Percentiles rank a stretch among this genome's conserved stretches.
Evolutionary conservation across 2,329 filamentous ascomycete genomes (phyloP).

Genomic region (Remersonia thermophila): DNA sequence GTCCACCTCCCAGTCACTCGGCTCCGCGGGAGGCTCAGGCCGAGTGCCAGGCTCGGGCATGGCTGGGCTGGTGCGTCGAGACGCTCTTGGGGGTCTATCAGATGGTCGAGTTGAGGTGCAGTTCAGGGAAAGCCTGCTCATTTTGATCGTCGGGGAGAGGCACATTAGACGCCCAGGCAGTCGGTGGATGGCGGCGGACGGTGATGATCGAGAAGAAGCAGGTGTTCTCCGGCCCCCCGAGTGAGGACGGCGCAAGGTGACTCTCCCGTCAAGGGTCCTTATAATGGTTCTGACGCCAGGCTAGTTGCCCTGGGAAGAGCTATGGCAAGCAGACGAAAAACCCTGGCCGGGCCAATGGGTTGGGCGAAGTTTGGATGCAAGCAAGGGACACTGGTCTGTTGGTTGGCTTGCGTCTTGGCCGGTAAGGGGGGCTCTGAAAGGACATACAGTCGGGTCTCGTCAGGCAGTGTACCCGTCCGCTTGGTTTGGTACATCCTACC

Average conservation of each 20-base stretch:
- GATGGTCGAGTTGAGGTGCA: slow-evolving; percentile 5
- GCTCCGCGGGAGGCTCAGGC: slow-evolving; percentile 7
- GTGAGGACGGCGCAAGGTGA: slow-evolving; percentile 1
- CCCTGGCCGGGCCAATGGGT: slow-evolving; percentile 3
- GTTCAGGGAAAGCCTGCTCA: slow-evolving; percentile 31
- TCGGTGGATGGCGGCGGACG: slow-evolving; percentile 8
- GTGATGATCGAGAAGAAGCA: slow-evolving; percentile 3
- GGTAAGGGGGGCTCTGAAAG: not conserved
- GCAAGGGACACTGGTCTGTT: slow-evolving; percentile 1
- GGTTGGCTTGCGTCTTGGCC: slow-evolving; percentile 3
- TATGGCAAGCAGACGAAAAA: not conserved
- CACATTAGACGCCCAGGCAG: slow-evolving; percentile 23
- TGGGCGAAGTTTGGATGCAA: slow-evolving; percentile 2
- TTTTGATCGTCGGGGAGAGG: slow-evolving; percentile 21
- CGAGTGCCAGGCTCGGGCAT: not conserved
- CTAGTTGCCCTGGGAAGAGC: not conserved
- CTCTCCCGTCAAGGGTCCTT: not conserved
- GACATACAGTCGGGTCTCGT: slow-evolving; percentile 1
- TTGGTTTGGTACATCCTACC: no score
- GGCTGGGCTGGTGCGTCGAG: slow-evolving; percentile 6
- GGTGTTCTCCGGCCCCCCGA: not conserved
- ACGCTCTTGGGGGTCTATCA: slow-evolving; percentile 6
- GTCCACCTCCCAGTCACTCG: slow-evolving; percentile 19
- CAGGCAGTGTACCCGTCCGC: no score
- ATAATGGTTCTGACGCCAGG: slow-evolving; percentile 3